A percentile compares a stretch with the other conserved stretches of the same genome.
phyloP scores from a whole-genome alignment of 441 rosid genomes.

The Populus hybrid region DNA sequence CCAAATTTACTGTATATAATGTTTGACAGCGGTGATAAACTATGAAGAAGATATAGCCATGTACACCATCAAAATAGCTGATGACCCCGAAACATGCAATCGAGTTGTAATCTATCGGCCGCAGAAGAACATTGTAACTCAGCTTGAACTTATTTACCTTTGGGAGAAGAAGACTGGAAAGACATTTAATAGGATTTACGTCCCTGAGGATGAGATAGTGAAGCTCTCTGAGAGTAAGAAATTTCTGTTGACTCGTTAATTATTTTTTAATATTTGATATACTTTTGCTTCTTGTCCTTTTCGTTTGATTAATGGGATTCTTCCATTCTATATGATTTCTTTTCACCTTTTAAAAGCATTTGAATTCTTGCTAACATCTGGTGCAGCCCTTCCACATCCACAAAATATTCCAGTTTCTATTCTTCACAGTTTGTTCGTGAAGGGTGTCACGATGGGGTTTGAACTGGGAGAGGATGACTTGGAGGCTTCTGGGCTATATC shows the following conservation, averaged over 20 bases:
- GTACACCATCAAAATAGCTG: constrained; percentile 34
- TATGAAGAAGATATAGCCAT: constrained; percentile 35
- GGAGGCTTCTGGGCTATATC: constrained; percentile 37
- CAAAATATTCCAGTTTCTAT: constrained; percentile 29
- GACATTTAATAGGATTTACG: constrained; percentile 22
- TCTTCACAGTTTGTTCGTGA: constrained; percentile 23
- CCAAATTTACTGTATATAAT: not conserved
- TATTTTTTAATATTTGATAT: no score
- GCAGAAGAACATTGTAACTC: constrained; percentile 28
- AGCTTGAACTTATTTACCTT: constrained; percentile 31
- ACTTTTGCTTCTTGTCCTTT: no score
- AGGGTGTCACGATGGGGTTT: constrained; percentile 23
- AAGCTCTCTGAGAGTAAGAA: constrained; percentile 31
- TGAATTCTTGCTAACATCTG: not conserved
- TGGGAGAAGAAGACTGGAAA: constrained; percentile 43
- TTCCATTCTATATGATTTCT: no score
- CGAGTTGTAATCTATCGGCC: constrained; percentile 25
- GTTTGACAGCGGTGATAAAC: constrained; percentile 27
- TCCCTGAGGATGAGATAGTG: constrained; percentile 31
- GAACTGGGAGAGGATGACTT: constrained; percentile 26
- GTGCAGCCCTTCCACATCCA: constrained; percentile 25
- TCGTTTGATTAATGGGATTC: no score
- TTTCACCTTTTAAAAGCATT: no score
- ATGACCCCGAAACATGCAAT: constrained; percentile 33
- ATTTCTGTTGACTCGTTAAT: not conserved